phyloP scores from a whole-genome alignment of 2,329 filamentous ascomycete genomes.

The Aspergillus sp. region DNA sequence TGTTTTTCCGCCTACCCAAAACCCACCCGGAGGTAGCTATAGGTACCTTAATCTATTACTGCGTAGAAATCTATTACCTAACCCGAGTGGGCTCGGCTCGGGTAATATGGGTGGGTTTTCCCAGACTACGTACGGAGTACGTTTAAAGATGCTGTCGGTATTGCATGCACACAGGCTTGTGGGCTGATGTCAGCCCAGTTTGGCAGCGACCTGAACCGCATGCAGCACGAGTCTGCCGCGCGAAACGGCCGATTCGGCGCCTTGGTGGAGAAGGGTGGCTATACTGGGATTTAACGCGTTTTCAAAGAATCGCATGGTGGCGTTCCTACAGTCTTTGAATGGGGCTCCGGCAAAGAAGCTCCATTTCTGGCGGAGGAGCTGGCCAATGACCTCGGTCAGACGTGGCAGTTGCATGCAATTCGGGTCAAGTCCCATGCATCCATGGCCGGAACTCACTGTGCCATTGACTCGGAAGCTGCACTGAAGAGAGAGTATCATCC shows the following conservation, averaged over 20 bases:
- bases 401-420: constrained; percentile 36
- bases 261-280: constrained; percentile 37
- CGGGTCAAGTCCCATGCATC: constrained; percentile 26
- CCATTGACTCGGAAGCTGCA: no score
- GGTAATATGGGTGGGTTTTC: no score
- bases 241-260: constrained; percentile 43
- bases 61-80: no score
- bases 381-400: constrained; percentile 30
- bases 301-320: constrained; percentile 44
- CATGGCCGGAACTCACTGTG: no score
- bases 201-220: constrained; percentile 44
- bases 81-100: no score
- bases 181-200: constrained; percentile 45
- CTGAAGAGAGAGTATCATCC: no score
- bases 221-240: constrained; percentile 48
- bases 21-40: no score
- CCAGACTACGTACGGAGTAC: no score
- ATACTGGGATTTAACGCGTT: constrained; percentile 43
- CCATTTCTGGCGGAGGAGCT: constrained; percentile 27
- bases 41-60: no score
- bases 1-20: no score
- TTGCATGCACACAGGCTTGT: constrained; percentile 40
- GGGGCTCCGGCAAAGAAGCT: constrained; percentile 26
- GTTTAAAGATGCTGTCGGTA: constrained; percentile 40
- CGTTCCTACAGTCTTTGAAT: constrained; percentile 40